Base-by-base conservation (phyloP, 2,329 filamentous ascomycete species). In the Alternaria brassicae region DNA sequence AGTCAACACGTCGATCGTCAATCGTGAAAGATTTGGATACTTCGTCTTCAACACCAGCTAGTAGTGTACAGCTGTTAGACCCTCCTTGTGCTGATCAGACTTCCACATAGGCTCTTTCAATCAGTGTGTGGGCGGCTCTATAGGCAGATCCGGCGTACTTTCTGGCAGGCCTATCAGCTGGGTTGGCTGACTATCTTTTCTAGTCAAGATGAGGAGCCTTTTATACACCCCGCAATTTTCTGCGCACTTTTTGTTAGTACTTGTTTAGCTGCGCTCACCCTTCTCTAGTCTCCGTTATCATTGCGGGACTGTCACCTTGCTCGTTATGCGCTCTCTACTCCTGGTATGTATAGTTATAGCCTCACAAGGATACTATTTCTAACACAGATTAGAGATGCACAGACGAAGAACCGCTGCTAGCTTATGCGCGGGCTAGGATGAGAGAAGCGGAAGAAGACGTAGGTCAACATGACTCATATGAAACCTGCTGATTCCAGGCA, bases 401-500 rank as follows among this genome's bases (percentile, higher is more conserved):
- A 52, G 4, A 45, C 19, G 19, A 60, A 41, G 8, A 56, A 47
- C 57, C 40, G 40, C 52, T 52, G 45, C 45, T 60, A 41, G 52
- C 50, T 56, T 21, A 51, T 32, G 51, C 15, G 19, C 13, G 23
- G 52, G 19, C 52, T 60, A 36, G 52, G 48, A 60, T 56, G 21
- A 44, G 40, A 56, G 47, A 60, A 30, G 28, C 3, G 9, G 28
- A 30, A 56, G 57, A 50, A 60, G 41, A 60, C 47, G 47, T 27
- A 60, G 6, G 15, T 56, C 40, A 12, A 60, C 27, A 30, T 52
- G 27, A 39, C 49, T n/a, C 19, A 48, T 19, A 8, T 40, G 30
- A n/a, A 60, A 56, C 44, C 19, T 36, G 25, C 57, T 60, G 52
- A 60, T 40, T 48, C 27, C 48, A 41, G 19, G 32, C 34, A 60